These are phyloP conservation scores for Hyaloscypha bicolor DNA, from an alignment of 495 filamentous ascomycete species.

Conservation along the genomic window DNA sequence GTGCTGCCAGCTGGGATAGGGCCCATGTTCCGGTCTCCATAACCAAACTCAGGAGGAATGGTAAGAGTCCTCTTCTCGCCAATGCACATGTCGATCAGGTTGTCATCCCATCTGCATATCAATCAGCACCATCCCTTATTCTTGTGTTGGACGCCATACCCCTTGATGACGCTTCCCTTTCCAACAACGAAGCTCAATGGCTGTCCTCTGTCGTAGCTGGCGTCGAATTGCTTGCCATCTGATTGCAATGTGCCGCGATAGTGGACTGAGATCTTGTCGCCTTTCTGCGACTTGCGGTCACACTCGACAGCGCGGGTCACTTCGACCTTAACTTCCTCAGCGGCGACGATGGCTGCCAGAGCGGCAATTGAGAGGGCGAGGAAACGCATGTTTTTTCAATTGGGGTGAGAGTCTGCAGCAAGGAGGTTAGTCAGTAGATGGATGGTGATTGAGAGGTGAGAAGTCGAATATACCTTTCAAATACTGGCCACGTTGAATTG, in stretches of 20 bases:
- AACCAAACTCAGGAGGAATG: conserved; percentile 84
- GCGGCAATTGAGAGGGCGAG: conserved; percentile 58
- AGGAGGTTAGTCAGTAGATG: background rate
- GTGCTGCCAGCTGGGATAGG: conserved; percentile 80
- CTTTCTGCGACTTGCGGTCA: conserved; percentile 70
- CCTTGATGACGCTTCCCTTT: conserved; percentile 81
- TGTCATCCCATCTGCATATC: conserved; percentile 75
- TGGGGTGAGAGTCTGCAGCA: background rate
- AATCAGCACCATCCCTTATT: background rate
- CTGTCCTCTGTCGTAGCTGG: conserved; percentile 69
- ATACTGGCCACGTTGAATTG: conserved; percentile 20
- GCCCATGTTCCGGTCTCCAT: conserved; percentile 74
- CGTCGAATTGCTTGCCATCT: conserved; percentile 57
- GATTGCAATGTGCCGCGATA: conserved; percentile 78
- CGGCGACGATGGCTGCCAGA: conserved; percentile 51
- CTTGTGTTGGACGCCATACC: conserved; percentile 47
- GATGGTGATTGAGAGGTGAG: background rate
- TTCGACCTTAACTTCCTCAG: conserved; percentile 70
- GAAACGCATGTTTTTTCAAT: conserved; percentile 49
- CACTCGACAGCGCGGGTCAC: conserved; percentile 71
- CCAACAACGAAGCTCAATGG: conserved; percentile 83
- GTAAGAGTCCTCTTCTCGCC: conserved; percentile 93
- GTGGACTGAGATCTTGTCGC: conserved; percentile 82
- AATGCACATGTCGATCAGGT: conserved; percentile 92
- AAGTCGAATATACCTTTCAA: background rate